A percentile compares a stretch with the other conserved stretches of the same genome.
These are phyloP conservation scores for Sungouiella blattae DNA, from an alignment of 805 yeast genomes.

Conservation along the genomic window DNA sequence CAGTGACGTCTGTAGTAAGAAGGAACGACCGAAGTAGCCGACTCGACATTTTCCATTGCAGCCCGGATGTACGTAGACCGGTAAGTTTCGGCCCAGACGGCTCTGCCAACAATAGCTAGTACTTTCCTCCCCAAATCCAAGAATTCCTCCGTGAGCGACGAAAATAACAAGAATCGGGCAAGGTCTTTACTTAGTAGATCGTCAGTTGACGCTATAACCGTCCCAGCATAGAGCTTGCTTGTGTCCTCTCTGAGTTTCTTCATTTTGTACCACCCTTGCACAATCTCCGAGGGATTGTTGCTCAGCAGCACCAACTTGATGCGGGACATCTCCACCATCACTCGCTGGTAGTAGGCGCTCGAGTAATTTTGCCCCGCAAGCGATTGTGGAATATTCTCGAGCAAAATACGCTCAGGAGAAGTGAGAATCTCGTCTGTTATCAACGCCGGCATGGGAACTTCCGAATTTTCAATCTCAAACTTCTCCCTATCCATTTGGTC, in stretches of 20 bases:
- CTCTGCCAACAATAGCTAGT: background rate
- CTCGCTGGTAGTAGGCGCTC: background rate
- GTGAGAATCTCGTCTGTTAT: background rate
- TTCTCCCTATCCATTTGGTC: background rate
- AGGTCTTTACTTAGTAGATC: background rate
- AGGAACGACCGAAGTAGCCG: background rate
- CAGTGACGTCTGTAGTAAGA: background rate
- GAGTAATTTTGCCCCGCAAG: background rate
- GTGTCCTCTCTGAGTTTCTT: background rate
- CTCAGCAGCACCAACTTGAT: background rate
- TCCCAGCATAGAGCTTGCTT: background rate
- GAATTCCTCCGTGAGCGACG: background rate
- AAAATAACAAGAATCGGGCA: background rate
- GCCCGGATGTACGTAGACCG: background rate
- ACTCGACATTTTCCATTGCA: background rate
- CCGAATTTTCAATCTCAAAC: background rate
- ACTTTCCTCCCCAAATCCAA: background rate
- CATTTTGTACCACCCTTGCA: background rate
- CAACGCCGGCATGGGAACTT: background rate
- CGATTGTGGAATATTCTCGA: background rate
- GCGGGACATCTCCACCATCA: background rate
- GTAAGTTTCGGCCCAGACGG: background rate
- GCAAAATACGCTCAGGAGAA: background rate
- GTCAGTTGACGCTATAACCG: background rate
- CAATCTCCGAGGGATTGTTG: background rate